Percentiles rank a stretch among this genome's conserved stretches.
Evolutionary conservation across 352 stramenopile genomes (phyloP).

Genomic region (Phytophthora agathidicida): DNA sequence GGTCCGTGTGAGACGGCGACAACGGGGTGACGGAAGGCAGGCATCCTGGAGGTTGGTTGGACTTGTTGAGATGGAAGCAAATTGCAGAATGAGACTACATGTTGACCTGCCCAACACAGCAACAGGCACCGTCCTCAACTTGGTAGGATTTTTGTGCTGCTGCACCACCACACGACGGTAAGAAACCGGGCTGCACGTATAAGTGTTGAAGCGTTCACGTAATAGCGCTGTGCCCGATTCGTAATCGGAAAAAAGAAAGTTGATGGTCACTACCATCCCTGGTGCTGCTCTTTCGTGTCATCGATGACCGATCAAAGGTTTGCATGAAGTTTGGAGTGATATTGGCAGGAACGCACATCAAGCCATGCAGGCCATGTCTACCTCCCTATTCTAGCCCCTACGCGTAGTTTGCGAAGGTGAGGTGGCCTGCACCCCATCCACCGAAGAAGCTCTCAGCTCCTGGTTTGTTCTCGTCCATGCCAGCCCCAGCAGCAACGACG

Average conservation of each 20-base stretch:
- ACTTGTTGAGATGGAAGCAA: slow-evolving; percentile 7
- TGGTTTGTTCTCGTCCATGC: slow-evolving; percentile 36
- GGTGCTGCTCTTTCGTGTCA: slow-evolving; percentile 4
- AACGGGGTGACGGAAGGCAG: slow-evolving; percentile 32
- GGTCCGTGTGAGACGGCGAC: slow-evolving; percentile 54
- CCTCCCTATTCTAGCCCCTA: slow-evolving; percentile 22
- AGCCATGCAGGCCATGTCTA: no score
- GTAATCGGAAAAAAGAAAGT: slow-evolving; percentile 11
- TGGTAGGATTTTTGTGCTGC: background rate
- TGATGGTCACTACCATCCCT: background rate
- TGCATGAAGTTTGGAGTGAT: no score
- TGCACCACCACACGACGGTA: slow-evolving; percentile 7
- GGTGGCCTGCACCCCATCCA: slow-evolving; percentile 28
- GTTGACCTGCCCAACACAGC: background rate
- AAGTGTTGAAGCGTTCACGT: slow-evolving; percentile 25
- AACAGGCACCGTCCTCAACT: background rate
- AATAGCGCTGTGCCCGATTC: slow-evolving; percentile 9
- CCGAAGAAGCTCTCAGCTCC: slow-evolving; percentile 30
- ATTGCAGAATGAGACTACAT: slow-evolving; percentile 26
- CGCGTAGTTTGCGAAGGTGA: slow-evolving; percentile 42
- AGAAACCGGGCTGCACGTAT: background rate
- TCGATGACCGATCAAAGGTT: slow-evolving; percentile 1
- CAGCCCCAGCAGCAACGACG: slow-evolving; percentile 42
- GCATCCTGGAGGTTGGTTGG: slow-evolving; percentile 3
- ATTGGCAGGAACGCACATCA: no score